Base-by-base conservation (phyloP, 441 rosid species). In the Erodium moschatum region DNA sequence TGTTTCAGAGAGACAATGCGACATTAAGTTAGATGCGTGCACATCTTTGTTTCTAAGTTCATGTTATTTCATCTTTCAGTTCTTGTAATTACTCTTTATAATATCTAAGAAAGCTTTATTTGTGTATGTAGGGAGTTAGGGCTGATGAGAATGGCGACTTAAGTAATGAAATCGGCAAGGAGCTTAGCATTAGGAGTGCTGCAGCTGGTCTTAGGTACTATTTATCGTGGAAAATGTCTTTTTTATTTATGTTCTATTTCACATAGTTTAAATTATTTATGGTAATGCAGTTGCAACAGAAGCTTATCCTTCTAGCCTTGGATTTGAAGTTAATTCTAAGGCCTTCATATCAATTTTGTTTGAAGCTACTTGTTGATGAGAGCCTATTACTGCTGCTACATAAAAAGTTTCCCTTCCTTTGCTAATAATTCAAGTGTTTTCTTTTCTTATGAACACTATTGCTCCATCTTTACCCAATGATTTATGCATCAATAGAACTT, bases 111-210 rank as follows among this genome's bases (percentile, higher is more conserved):
- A 60, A 19, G n/a, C n/a, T 0, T 48, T 67, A 58, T 6, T 10
- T 69, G 24, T 64, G 69, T n/a, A 54, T 80, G 1, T 70, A 89
- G 94, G 96, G 87, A 78, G 86, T 85, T 58, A 83, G 89, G 58
- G 89, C 82, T 62, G 94, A 89, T 78, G 96, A 87, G 27, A 76
- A 81, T 75, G 78, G 85, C 71, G 68, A 81, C 74, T 77, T 84
- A 67, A 83, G 85, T 31, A 83, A 83, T 69, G 84, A 84, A 78
- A 77, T 83, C 1, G 86, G 91, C 65, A 83, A 85, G 81, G 82
- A 84, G 65, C 91, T 90, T 67, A 87, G 98, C 72, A 67, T 81
- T 40, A 85, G 71, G 76, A 87, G 96, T 79, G 88, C 87, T 65
- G 83, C 85, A 56, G 78, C 85, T 56, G 92, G 97, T 70, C 72